A percentile compares a stretch with the other conserved stretches of the same genome.
These are phyloP conservation scores for Elsinoe perseae DNA, from an alignment of 2,329 filamentous ascomycete genomes.

Conservation along the genomic window DNA sequence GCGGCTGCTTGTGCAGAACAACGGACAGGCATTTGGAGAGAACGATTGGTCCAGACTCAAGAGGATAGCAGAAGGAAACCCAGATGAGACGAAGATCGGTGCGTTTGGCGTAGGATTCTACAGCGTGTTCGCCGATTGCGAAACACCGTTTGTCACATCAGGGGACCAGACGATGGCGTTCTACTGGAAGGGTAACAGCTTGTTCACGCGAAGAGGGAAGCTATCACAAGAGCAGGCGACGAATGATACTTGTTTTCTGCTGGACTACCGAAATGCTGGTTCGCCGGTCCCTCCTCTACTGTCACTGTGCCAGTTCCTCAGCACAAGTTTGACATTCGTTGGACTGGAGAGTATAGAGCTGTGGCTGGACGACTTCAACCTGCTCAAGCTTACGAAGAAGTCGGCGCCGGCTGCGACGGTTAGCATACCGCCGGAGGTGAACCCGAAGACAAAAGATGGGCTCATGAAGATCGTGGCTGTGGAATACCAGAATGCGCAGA, in stretches of 20 bases:
- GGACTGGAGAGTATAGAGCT: conserved; percentile 80
- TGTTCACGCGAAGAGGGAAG: conserved; percentile 82
- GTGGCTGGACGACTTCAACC: conserved; percentile 78
- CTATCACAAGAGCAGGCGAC: conserved; percentile 60
- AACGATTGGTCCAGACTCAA: conserved; percentile 93
- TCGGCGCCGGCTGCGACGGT: conserved; percentile 68
- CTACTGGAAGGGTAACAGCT: conserved; percentile 97
- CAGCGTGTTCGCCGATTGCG: conserved; percentile 95
- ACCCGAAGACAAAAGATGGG: conserved; percentile 74
- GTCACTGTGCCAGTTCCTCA: conserved; percentile 82
- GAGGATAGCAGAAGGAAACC: conserved; percentile 97
- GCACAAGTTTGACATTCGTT: conserved; percentile 93
- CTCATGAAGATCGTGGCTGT: conserved; percentile 81
- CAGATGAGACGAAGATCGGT: conserved; percentile 97
- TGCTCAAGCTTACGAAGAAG: conserved; percentile 76
- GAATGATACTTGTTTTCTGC: conserved; percentile 71
- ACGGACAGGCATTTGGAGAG: conserved; percentile 77
- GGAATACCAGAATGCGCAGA: conserved; percentile 78
- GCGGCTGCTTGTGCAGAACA: conserved; percentile 83
- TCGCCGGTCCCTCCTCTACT: conserved; percentile 80
- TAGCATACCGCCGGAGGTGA: conserved; percentile 67
- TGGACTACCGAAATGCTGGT: conserved; percentile 85
- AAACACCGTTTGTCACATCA: conserved; percentile 93
- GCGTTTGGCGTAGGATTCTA: conserved; percentile 99
- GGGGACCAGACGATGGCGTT: conserved; percentile 93